phyloP scores from a whole-genome alignment of 805 yeast genomes.

The Pichia nakasei region DNA sequence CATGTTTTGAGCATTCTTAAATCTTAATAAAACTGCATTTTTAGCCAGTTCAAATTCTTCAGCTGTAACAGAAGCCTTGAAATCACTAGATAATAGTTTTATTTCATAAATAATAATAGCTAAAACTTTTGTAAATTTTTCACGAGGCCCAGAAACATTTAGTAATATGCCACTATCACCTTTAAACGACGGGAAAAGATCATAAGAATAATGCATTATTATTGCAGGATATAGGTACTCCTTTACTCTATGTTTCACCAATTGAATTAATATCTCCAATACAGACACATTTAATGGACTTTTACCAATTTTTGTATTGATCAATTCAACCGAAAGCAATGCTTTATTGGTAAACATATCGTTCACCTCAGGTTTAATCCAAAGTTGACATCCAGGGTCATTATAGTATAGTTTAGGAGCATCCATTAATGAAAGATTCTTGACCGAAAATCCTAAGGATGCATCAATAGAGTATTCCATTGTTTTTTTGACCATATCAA shows the following conservation, averaged over 20 bases:
- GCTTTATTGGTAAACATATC: slow-evolving; percentile 24
- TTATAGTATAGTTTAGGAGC: slow-evolving; percentile 31
- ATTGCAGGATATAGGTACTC: slow-evolving; percentile 44
- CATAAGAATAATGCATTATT: slow-evolving; percentile 49
- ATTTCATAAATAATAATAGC: slow-evolving; percentile 27
- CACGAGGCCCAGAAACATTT: slow-evolving; percentile 45
- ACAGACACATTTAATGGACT: slow-evolving; percentile 34
- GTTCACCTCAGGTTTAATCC: slow-evolving; percentile 38
- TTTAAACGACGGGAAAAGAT: slow-evolving; percentile 42
- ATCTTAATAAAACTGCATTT: slow-evolving; percentile 38
- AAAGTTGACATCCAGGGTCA: slow-evolving; percentile 35
- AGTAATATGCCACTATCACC: slow-evolving; percentile 47
- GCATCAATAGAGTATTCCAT: slow-evolving; percentile 22
- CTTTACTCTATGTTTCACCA: slow-evolving; percentile 34
- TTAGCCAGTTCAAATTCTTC: slow-evolving; percentile 39
- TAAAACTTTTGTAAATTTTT: slow-evolving; percentile 31
- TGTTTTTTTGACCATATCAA: slow-evolving; percentile 18
- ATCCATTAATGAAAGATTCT: slow-evolving; percentile 17
- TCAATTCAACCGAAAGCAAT: slow-evolving; percentile 39
- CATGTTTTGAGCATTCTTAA: slow-evolving; percentile 33
- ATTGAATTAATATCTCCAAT: slow-evolving; percentile 45
- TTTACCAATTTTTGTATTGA: slow-evolving; percentile 23
- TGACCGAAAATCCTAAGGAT: slow-evolving; percentile 27
- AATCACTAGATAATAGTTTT: slow-evolving; percentile 12
- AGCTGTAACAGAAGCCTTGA: slow-evolving; percentile 15